Evolutionary conservation across 1,284 basidiomycete species (phyloP).

Genomic region (Cutaneotrichosporon dermatis): DNA sequence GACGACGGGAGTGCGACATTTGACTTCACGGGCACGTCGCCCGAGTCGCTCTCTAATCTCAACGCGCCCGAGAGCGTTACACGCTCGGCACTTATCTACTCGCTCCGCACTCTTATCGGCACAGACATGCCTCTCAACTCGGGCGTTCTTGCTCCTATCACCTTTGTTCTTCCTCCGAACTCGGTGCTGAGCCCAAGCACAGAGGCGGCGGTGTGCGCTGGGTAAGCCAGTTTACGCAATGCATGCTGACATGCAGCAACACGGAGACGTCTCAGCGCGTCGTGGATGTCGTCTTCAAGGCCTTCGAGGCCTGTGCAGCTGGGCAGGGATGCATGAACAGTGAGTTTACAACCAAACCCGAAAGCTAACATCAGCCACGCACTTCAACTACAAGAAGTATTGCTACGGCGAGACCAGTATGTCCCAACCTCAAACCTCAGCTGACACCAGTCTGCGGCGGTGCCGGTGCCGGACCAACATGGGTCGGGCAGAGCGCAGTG

Average conservation of each 20-base stretch:
- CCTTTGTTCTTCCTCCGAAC: slow-evolving; percentile 74
- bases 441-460: slow-evolving; percentile 65
- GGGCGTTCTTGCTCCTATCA: slow-evolving; percentile 64
- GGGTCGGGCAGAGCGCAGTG: slow-evolving; percentile 76
- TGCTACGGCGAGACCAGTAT: slow-evolving; percentile 23
- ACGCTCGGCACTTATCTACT: slow-evolving; percentile 90
- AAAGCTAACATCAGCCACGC: neutral
- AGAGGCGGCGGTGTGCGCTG: slow-evolving; percentile 85
- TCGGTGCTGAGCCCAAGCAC: slow-evolving; percentile 75
- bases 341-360: too few relatives aligned
- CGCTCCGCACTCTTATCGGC: slow-evolving; percentile 29
- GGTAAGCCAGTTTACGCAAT: neutral
- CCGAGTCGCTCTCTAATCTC: slow-evolving; percentile 81
- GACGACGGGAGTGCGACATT: slow-evolving; percentile 72
- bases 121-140: slow-evolving; percentile 87
- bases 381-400: slow-evolving; percentile 1
- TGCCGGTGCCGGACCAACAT: slow-evolving; percentile 80
- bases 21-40: slow-evolving; percentile 85
- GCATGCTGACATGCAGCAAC: slow-evolving; percentile 44
- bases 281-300: slow-evolving; percentile 87
- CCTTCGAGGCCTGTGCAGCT: slow-evolving; percentile 86
- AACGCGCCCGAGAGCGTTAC: slow-evolving; percentile 85
- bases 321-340: slow-evolving; percentile 69
- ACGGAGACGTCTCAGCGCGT: slow-evolving; percentile 76
- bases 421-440: neutral